Conservation (phyloP, 2,329 filamentous ascomycete species). For the Cladophialophora yegresii region DNA sequence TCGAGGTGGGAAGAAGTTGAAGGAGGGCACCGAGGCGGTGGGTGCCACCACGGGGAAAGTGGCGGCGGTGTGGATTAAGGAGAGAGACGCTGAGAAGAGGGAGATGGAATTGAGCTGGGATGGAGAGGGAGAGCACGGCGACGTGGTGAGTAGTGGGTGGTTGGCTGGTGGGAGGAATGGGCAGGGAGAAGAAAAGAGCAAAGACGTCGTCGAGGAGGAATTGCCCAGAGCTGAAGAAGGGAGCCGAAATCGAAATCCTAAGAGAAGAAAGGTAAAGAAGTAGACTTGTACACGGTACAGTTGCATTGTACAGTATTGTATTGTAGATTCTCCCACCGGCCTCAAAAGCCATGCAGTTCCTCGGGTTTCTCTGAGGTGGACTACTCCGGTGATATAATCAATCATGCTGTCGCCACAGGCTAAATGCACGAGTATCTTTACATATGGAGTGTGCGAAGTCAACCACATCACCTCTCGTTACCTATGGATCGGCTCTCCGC, state of each 20-base stretch:
- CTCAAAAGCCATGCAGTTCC: neutral
- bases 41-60: constrained; percentile 20
- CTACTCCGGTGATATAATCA: neutral
- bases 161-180: too few species aligned
- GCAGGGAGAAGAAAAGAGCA: neutral
- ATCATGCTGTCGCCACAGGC: too few species aligned
- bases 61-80: constrained; percentile 19
- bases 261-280: neutral
- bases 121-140: constrained; percentile 3
- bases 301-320: neutral
- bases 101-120: constrained; percentile 24
- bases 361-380: neutral
- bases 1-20: constrained; percentile 27
- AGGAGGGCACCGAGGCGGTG: constrained; percentile 19
- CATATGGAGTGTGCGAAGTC: too few species aligned
- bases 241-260: neutral
- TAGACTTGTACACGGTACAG: neutral
- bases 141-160: neutral
- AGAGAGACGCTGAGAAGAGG: constrained; percentile 12
- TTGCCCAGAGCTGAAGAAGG: neutral
- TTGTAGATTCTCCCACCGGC: too few species aligned
- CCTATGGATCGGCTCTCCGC: neutral
- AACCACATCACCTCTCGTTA: neutral
- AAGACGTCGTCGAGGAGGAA: neutral
- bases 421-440: too few species aligned